Conservation (phyloP, 352 stramenopile species). For the Pythium phragmitis region DNA sequence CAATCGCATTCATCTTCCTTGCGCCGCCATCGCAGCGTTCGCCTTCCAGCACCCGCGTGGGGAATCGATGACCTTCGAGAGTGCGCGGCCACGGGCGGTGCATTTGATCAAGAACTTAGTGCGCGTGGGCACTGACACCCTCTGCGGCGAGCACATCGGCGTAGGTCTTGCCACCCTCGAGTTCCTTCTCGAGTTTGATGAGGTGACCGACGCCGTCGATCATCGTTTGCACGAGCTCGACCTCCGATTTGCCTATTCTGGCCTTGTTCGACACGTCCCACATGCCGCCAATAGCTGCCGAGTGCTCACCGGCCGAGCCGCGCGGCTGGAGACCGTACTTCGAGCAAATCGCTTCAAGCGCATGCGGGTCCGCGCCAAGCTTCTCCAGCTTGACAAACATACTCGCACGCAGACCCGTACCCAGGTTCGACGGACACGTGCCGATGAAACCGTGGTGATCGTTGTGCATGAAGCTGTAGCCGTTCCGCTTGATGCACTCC, state of each 20-base stretch:
- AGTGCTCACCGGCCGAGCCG: constrained; percentile 84
- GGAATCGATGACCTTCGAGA: constrained; percentile 1
- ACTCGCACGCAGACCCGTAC: constrained; percentile 82
- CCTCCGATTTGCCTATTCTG: constrained; percentile 88
- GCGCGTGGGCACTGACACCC: constrained; percentile 37
- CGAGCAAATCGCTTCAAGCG: constrained; percentile 23
- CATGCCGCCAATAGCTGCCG: constrained; percentile 64
- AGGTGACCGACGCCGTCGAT: constrained; percentile 87
- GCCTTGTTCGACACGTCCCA: constrained; percentile 89
- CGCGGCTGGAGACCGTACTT: constrained; percentile 69
- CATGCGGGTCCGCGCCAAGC: constrained; percentile 74
- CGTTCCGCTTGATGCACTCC: constrained; percentile 73
- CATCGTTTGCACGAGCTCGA: constrained; percentile 88
- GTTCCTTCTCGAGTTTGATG: constrained; percentile 88
- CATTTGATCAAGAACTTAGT: background rate
- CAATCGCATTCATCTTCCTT: constrained; percentile 2
- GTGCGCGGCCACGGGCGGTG: background rate
- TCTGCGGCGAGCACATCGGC: constrained; percentile 57
- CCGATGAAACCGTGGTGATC: constrained; percentile 87
- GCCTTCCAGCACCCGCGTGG: background rate
- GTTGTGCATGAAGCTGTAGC: constrained; percentile 85
- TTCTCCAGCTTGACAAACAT: constrained; percentile 87
- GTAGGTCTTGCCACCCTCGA: constrained; percentile 80
- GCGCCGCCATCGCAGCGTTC: background rate
- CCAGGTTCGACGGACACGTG: constrained; percentile 87